Evolutionary conservation across 2,329 filamentous ascomycete genomes (phyloP), one percentile per base, ranked within the genome.

Genomic region (Cucurbitaria berberidis): DNA sequence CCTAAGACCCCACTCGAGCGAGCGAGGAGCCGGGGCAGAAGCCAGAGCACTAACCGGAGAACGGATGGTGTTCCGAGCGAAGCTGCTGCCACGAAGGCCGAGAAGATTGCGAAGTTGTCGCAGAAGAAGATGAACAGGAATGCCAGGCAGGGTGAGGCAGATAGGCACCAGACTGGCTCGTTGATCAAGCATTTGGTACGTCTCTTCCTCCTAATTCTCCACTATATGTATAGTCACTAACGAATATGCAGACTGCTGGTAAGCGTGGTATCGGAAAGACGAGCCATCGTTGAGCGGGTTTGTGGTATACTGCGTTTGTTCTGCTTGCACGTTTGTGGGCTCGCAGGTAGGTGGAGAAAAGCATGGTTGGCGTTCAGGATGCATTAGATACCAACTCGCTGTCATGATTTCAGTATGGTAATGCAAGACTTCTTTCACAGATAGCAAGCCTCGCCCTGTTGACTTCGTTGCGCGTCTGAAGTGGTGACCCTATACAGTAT

Each of bases 101-200:
- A 96, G 77, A 87, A 89, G 69, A 81, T 96, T 74, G 84, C 87
- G 73, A 98, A 96, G 84, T 80, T 99, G 74, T 84, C 88, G 69
- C 96, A 99, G 87, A 92, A 93, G 84, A 93, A 92, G 86, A 97
- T 96, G 92, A 99, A 99, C 82, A 86, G 93, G 62, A 95, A 96
- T 89, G 95, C 95, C 39, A 88, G 93, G 76, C 91, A 96, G 83
- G 95, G 95, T 82, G 95, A 99, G 81, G 93, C 89, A 57, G 95
- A 99, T 83, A 87, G 96, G 74, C 93, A 98, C 79, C 86, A 87
- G 57, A 88, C 88, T 50, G 89, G 90, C 32, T 84, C 90, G 47
- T 79, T 96, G 77, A 86, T 88, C 59, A 99, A 96, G 81, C 95
- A 98, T 80, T 82, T 99, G 85, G 89, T 96, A 84, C 76, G 88